Evolutionary conservation across 306 rosid species (phyloP).

Genomic region (Trichosanthes cucumerina): DNA sequence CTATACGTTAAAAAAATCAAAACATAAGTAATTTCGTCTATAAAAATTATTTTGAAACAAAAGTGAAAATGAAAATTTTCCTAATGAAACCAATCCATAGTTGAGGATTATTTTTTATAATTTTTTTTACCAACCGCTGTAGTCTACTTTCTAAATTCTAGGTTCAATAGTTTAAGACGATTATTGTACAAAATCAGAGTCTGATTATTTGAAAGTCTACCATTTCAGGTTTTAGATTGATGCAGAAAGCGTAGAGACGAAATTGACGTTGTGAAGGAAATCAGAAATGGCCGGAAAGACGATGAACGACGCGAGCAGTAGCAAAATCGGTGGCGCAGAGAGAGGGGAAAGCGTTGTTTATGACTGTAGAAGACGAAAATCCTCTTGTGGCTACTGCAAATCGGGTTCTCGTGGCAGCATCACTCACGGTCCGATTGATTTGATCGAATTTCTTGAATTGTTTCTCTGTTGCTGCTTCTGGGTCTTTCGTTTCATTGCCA

Average conservation of each 20-base stretch:
- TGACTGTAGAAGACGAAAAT: slow-evolving; percentile 44
- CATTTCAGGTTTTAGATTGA: background rate
- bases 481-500: background rate
- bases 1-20: too few species aligned
- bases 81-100: too few species aligned
- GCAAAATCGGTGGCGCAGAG: slow-evolving; percentile 11
- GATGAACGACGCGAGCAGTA: slow-evolving; percentile 57
- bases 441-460: background rate
- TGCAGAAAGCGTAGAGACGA: background rate
- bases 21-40: too few species aligned
- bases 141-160: background rate
- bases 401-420: slow-evolving; percentile 52
- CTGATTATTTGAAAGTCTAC: background rate
- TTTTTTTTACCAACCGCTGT: background rate
- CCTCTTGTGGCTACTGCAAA: slow-evolving; percentile 82
- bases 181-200: background rate
- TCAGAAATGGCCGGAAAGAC: slow-evolving; percentile 39
- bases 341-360: slow-evolving; percentile 49
- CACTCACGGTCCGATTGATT: slow-evolving; percentile 54
- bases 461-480: background rate
- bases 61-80: too few species aligned
- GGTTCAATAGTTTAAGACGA: background rate
- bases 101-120: too few species aligned
- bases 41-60: too few species aligned
- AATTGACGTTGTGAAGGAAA: background rate